Percentiles rank a stretch among this genome's conserved stretches.
Conservation (phyloP, 2,329 filamentous ascomycete genomes). For the Fusarium coicis region DNA sequence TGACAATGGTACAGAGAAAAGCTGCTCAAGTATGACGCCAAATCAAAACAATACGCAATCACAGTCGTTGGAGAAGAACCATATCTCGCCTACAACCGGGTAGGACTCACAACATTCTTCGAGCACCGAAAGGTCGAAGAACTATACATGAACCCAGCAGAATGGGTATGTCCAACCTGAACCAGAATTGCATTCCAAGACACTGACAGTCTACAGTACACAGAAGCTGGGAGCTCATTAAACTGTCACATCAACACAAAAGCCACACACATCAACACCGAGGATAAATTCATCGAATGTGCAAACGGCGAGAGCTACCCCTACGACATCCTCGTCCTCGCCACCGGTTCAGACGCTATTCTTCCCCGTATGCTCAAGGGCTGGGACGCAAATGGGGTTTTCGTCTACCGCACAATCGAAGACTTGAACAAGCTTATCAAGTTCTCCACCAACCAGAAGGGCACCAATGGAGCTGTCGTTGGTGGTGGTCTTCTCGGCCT, state of each 20-base stretch:
- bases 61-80: slow-evolving; percentile 89
- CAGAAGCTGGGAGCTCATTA: slow-evolving; percentile 73
- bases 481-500: slow-evolving; percentile 87
- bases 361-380: slow-evolving; percentile 78
- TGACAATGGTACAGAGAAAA: slow-evolving; percentile 73
- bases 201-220: slow-evolving; percentile 63
- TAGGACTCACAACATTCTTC: slow-evolving; percentile 90
- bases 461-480: slow-evolving; percentile 78
- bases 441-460: slow-evolving; percentile 74
- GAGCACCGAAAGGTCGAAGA: slow-evolving; percentile 86
- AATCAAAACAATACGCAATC: slow-evolving; percentile 79
- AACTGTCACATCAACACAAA: slow-evolving; percentile 80
- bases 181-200: neutral
- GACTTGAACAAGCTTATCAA: slow-evolving; percentile 82
- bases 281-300: slow-evolving; percentile 74
- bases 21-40: slow-evolving; percentile 83
- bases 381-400: slow-evolving; percentile 83
- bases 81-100: slow-evolving; percentile 90
- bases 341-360: slow-evolving; percentile 87
- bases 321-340: slow-evolving; percentile 85
- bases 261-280: slow-evolving; percentile 72
- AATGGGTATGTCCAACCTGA: slow-evolving; percentile 70
- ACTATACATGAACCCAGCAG: slow-evolving; percentile 84
- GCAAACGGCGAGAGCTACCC: slow-evolving; percentile 74
- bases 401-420: slow-evolving; percentile 88